Evolutionary conservation across 441 rosid genomes (phyloP).

Genomic region (Theobroma grandiflorum): DNA sequence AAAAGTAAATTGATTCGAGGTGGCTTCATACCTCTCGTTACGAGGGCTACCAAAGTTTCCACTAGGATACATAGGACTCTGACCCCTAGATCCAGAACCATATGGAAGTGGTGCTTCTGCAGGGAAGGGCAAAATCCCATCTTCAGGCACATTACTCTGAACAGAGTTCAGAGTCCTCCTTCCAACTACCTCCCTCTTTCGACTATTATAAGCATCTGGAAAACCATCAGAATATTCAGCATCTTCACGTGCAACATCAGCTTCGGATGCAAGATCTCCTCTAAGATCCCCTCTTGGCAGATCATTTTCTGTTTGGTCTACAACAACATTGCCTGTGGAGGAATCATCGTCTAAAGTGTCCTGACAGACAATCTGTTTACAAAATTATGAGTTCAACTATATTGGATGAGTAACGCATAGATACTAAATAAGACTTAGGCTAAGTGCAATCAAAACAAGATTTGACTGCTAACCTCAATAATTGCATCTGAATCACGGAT

Average conservation of each 20-base stretch:
- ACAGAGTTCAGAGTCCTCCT: slow-evolving; percentile 46
- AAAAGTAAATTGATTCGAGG: slow-evolving; percentile 9
- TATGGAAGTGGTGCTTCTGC: slow-evolving; percentile 42
- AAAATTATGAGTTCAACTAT: slow-evolving; percentile 44
- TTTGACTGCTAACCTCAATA: slow-evolving; percentile 70
- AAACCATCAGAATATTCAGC: slow-evolving; percentile 45
- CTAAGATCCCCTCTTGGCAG: slow-evolving; percentile 43
- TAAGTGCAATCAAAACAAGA: slow-evolving; percentile 29
- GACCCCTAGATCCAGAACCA: slow-evolving; percentile 48
- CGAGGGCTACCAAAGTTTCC: slow-evolving; percentile 44
- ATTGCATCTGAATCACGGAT: slow-evolving; percentile 93
- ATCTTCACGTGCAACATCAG: slow-evolving; percentile 38
- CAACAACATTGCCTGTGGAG: slow-evolving; percentile 47
- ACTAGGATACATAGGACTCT: slow-evolving; percentile 39
- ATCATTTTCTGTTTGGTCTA: slow-evolving; percentile 45
- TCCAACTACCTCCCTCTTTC: slow-evolving; percentile 50
- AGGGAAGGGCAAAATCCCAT: slow-evolving; percentile 40
- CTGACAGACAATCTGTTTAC: slow-evolving; percentile 82
- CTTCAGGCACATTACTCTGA: slow-evolving; percentile 54
- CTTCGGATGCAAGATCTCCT: slow-evolving; percentile 48
- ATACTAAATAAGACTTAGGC: slow-evolving; percentile 22
- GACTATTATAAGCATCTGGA: slow-evolving; percentile 47
- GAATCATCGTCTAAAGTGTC: slow-evolving; percentile 67
- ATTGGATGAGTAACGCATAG: slow-evolving; percentile 25
- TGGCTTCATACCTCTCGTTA: slow-evolving; percentile 60